phyloP scores from a whole-genome alignment of 371 early-diverging fungal genomes.

The Synchytrium microbalum region DNA sequence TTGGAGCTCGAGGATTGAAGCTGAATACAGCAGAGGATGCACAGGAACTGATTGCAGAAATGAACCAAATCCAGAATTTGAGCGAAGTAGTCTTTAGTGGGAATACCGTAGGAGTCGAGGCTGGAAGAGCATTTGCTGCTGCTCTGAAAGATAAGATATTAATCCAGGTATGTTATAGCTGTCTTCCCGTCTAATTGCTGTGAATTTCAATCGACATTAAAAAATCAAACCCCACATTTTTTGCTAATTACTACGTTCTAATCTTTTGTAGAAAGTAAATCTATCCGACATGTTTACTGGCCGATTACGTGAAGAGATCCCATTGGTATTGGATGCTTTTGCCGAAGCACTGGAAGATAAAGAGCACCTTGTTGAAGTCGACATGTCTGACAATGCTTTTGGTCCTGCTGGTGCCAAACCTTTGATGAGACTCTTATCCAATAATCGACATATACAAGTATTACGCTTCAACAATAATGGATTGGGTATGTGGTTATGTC shows the following conservation, averaged over 20 bases:
- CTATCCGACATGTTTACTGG: constrained; percentile 88
- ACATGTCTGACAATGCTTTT: constrained; percentile 96
- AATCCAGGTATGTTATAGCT: constrained; percentile 59
- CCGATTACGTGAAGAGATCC: constrained; percentile 83
- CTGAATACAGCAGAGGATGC: constrained; percentile 79
- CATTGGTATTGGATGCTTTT: constrained; percentile 69
- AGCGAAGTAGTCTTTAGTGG: constrained; percentile 69
- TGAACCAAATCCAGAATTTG: constrained; percentile 53
- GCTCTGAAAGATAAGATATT: constrained; percentile 58
- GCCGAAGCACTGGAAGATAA: constrained; percentile 77
- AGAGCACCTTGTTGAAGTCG: constrained; percentile 64
- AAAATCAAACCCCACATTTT: too few relatives aligned
- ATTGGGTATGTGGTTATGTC: constrained; percentile 65
- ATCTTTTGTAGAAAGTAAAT: constrained; percentile 22
- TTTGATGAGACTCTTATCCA: constrained; percentile 70
- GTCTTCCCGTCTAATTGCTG: background rate
- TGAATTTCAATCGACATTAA: background rate
- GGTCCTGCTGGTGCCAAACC: constrained; percentile 91
- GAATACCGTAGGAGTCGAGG: constrained; percentile 92
- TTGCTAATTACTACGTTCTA: too few relatives aligned
- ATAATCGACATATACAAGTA: constrained; percentile 66
- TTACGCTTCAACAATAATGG: constrained; percentile 94
- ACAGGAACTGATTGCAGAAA: constrained; percentile 59
- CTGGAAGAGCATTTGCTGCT: constrained; percentile 69
- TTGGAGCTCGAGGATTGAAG: constrained; percentile 46